Base-by-base conservation (phyloP, 1,139 yeast genomes). In the Blastobotrys serpentis region DNA sequence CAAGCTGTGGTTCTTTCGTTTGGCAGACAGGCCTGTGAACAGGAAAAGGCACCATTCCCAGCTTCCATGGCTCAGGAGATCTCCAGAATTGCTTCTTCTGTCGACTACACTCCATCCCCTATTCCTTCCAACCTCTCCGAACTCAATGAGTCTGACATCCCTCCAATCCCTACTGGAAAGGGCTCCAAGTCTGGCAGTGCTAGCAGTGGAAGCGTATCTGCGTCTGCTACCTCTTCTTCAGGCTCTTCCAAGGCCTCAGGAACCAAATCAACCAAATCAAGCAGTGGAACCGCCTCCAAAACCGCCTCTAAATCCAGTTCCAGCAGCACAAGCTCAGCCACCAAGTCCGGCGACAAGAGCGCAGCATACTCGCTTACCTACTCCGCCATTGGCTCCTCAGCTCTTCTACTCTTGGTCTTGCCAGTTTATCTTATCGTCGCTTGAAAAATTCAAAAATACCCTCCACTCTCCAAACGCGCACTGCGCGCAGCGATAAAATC, bases 341-440 rank as follows among this genome's bases (percentile, higher is more conserved):
- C 98, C 47, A 98, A 92, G 72, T 92, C 98, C 99, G 97, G 88
- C 29, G 98, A 90, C 55, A 92, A 92, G 62, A 92, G 87, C 55
- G 99, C 98, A 45, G 96, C 76, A 75, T 86, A 89, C 71, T 92
- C 32, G 14, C 32, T 29, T 14, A 29, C 32, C 13, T 29, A 29
- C 13, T 29, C 32, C 32, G 32, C 32, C 32, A 6, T 29, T 6
- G 32, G 32, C 4, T 29, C 32, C 32, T 29, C 32, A 14, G 32
- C 32, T 14, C 32, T 29, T 14, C 32, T 29, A 4, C 32, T 29
- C 13, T 11, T 29, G 14, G n/a, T 29, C 13, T 6, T 29, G 32
- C 32, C 32, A 11, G 32, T 29, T 29, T 29, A 29, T 29, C 32
- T 29, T 29, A 29, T 29, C 32, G 32, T 29, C 13, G 4, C n/a